phyloP scores from a whole-genome alignment of 2,329 filamentous ascomycete species.

The Phoma sp. region DNA sequence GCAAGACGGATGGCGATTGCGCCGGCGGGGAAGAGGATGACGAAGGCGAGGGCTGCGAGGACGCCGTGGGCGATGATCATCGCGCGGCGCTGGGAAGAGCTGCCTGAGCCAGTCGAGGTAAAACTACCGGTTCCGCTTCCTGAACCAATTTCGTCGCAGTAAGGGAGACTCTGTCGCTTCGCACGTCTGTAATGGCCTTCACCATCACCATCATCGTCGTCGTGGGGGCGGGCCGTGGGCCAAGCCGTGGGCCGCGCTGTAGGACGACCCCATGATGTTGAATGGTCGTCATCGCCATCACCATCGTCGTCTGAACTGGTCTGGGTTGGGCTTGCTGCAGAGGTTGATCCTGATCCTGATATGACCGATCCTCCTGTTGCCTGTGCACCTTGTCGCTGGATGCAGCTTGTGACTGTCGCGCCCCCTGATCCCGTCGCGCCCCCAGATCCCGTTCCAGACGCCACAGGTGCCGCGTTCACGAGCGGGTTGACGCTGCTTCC shows the following conservation, averaged over 20 bases:
- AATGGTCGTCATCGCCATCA: constrained; percentile 10
- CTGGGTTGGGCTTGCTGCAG: constrained; percentile 9
- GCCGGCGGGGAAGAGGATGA: constrained; percentile 55
- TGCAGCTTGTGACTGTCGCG: constrained; percentile 36
- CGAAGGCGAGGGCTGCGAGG: constrained; percentile 54
- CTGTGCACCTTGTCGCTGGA: constrained; percentile 34
- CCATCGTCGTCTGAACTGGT: constrained; percentile 1
- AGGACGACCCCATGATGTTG: constrained; percentile 4
- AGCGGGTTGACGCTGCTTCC: constrained; percentile 57
- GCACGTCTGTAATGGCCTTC: constrained; percentile 1
- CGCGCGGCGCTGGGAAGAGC: constrained; percentile 22
- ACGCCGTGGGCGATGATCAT: constrained; percentile 55
- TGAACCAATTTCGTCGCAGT: constrained; percentile 37
- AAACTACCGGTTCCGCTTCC: constrained; percentile 16
- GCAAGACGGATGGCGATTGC: constrained; percentile 54
- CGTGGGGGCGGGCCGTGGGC: constrained; percentile 18
- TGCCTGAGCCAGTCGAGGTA: constrained; percentile 22
- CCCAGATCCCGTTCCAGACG: constrained; percentile 23
- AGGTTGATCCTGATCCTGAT: constrained; percentile 10
- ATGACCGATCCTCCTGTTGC: constrained; percentile 15
- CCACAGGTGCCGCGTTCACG: constrained; percentile 32
- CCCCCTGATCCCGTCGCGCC: constrained; percentile 16
- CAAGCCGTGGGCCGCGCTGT: constrained; percentile 28
- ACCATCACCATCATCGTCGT: constrained; percentile 10
- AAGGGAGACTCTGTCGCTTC: constrained; percentile 36